phyloP scores from a whole-genome alignment of 2,329 filamentous ascomycete genomes.

The Diaporthe helianthi region DNA sequence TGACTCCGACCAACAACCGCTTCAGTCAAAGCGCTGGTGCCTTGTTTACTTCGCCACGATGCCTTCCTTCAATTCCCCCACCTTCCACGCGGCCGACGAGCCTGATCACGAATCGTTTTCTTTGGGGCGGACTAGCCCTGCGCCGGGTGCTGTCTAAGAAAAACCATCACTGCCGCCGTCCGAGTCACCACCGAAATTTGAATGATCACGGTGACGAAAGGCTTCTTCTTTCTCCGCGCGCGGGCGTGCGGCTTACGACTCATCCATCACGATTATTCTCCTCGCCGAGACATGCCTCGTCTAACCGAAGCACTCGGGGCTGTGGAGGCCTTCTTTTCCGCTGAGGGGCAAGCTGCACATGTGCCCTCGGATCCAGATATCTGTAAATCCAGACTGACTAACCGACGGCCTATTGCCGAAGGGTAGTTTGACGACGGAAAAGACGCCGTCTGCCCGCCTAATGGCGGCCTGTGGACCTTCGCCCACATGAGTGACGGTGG shows the following conservation, averaged over 20 bases:
- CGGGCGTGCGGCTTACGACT: background rate
- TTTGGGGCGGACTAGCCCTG: background rate
- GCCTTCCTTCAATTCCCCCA: background rate
- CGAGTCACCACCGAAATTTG: background rate
- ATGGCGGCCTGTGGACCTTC: background rate
- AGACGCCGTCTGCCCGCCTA: background rate
- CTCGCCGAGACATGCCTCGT: background rate
- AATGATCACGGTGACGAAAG: background rate
- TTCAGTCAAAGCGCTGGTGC: background rate
- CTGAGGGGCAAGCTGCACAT: background rate
- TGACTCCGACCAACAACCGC: background rate
- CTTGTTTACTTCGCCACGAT: slow-evolving; percentile 9
- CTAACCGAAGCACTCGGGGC: background rate
- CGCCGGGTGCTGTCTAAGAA: background rate
- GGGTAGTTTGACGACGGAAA: background rate
- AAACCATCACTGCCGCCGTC: background rate
- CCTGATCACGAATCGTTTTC: background rate
- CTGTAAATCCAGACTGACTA: background rate
- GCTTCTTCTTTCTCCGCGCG: background rate
- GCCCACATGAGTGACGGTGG: background rate
- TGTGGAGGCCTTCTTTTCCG: background rate
- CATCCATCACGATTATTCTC: background rate
- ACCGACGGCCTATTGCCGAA: background rate
- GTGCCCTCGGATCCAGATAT: no score
- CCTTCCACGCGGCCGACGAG: no score